Base-by-base conservation (phyloP, 306 rosid species). In the Castanospermum australe region DNA sequence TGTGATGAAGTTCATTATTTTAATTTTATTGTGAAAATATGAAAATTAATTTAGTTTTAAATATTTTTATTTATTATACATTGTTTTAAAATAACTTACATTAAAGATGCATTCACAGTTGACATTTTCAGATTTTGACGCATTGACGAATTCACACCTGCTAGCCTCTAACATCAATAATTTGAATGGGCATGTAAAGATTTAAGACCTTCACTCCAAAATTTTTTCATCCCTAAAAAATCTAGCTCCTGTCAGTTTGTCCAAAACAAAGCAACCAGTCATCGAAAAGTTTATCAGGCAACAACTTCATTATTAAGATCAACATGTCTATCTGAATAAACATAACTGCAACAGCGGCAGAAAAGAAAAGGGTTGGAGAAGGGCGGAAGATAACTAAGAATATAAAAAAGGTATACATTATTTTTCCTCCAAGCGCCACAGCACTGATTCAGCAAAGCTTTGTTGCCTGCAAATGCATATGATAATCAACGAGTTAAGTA, bases 371-470 rank as follows among this genome's bases (percentile, higher is more conserved):
- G 11, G 69, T 32, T 2, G 54, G 21, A 47, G 42, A 44, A 56
- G 47, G 10, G 44, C 21, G 44, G 24, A 20, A 21, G 11, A n/a
- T n/a, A 12, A 67, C 7, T 54, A 2, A 61, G 20, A 56, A 52
- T 8, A 63, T 56, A 4, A 21, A 56, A 15, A 38, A 20, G 22
- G 68, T 42, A 20, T 47, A 0, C 67, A 42, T 86, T 84, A 90
- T 79, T 88, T 84, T 32, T 87, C 91, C 84, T 92, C 96, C 64
- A 90, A 78, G 72, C 90, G 96, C 81, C 83, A 88, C 25, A 92
- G 84, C 80, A 92, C 85, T 0, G 85, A 84, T 64, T 87, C 96
- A 0, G 93, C 92, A 61, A 90, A 92, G 91, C 68, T 86, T 79
- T 83, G 91, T 88, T 92, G 97, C 89, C 97, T 92, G 76, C 84